Conservation (phyloP, 1,139 yeast species). For the Zygosaccharomyces sapae region DNA sequence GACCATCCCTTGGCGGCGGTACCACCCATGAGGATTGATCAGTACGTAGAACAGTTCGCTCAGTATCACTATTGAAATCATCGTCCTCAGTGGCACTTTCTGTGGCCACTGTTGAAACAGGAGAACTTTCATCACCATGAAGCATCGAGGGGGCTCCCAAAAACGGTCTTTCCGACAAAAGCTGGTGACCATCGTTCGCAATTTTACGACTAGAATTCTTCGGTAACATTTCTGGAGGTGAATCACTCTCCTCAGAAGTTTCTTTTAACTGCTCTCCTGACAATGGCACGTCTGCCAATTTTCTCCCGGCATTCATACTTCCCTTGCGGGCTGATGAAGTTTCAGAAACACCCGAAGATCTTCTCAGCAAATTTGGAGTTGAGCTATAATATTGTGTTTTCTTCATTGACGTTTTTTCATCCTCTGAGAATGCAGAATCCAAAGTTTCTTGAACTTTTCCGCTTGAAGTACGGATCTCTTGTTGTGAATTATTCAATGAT, state of each 20-base stretch:
- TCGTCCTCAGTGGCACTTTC: slow-evolving; percentile 5
- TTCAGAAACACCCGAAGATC: slow-evolving; percentile 9
- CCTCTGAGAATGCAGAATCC: slow-evolving; percentile 3
- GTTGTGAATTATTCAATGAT: slow-evolving; percentile 2
- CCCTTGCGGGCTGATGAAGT: slow-evolving; percentile 7
- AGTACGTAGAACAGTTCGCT: background rate
- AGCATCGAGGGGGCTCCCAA: slow-evolving; percentile 1
- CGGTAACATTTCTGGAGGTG: background rate
- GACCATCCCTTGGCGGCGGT: background rate
- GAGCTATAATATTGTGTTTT: slow-evolving; percentile 13
- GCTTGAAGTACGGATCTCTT: slow-evolving; percentile 1
- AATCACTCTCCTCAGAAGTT: slow-evolving; percentile 2
- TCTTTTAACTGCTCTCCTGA: slow-evolving; percentile 1
- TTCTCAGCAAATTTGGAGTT: slow-evolving; percentile 16
- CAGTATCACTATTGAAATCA: slow-evolving; percentile 2
- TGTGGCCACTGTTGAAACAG: slow-evolving; percentile 5
- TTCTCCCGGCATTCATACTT: background rate
- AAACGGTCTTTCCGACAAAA: background rate
- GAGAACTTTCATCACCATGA: slow-evolving; percentile 2
- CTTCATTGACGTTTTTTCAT: slow-evolving; percentile 11
- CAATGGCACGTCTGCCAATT: background rate
- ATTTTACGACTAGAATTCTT: background rate
- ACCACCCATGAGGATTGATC: background rate
- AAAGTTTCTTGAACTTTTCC: slow-evolving; percentile 2
- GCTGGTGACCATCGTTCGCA: background rate